A percentile compares a stretch with the other conserved stretches of the same genome.
phyloP scores from a whole-genome alignment of 495 filamentous ascomycete genomes.

The Lentithecium fluviatile region DNA sequence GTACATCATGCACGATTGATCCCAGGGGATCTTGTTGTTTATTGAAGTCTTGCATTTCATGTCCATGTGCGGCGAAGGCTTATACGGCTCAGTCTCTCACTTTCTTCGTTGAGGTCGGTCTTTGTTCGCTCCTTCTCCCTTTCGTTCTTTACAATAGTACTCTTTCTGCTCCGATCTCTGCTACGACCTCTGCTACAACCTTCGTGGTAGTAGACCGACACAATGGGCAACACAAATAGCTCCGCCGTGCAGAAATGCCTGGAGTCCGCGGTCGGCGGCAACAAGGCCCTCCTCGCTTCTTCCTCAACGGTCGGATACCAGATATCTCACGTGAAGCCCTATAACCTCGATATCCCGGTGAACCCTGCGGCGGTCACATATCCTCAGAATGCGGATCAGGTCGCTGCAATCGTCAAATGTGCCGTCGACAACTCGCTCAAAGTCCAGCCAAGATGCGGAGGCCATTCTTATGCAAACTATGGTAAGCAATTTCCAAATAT shows the following conservation, averaged over 20 bases:
- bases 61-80: no score
- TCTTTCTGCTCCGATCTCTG: no score
- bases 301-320: slow-evolving; percentile 22
- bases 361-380: slow-evolving; percentile 34
- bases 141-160: no score
- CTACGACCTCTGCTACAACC: no score
- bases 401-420: slow-evolving; percentile 37
- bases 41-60: no score
- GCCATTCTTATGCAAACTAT: slow-evolving; percentile 38
- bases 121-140: no score
- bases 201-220: background rate
- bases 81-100: no score
- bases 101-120: no score
- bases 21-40: no score
- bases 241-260: slow-evolving; percentile 28
- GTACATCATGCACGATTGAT: no score
- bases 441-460: slow-evolving; percentile 35
- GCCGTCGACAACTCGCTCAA: slow-evolving; percentile 30
- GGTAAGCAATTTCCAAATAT: slow-evolving; percentile 14
- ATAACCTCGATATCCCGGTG: slow-evolving; percentile 34
- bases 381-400: slow-evolving; percentile 32
- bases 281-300: slow-evolving; percentile 23
- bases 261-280: slow-evolving; percentile 25
- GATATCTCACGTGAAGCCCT: slow-evolving; percentile 33
- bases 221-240: slow-evolving; percentile 26